Evolutionary conservation across 257 asterid genomes (phyloP), one percentile per base, ranked within the genome.

Genomic region (Nicotiana otophora): DNA sequence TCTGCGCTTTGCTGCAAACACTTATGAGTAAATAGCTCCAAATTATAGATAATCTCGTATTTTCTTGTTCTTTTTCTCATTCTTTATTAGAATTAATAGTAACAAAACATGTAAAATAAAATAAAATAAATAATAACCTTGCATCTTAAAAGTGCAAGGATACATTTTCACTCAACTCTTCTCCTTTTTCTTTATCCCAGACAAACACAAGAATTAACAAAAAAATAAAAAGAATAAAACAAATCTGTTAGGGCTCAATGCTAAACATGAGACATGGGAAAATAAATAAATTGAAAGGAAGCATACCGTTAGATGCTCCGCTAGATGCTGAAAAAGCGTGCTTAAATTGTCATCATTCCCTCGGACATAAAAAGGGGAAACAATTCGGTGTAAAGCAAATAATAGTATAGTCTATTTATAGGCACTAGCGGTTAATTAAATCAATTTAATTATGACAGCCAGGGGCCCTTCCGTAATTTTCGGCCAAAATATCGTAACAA

Each of bases 311-410:
- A 15, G 12, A 58, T 62, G 54, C 57, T 74, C 20, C 3, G 42
- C 19, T 80, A 15, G 12, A 58, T 62, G 54, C 57, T 74, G 39
- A 81, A 82, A 87, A 89, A 86, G 94, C 93, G 92, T 89, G 93
- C 87, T 87, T 84, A 61, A 65, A 86, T 86, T 86, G 90, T 2
- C 39, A 90, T 91, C 83, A 91, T 91, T 87, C 58, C 33, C 1
- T 75, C 61, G 67, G 88, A 77, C 89, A 82, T 82, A 55, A 84
- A 87, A 90, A 90, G 89, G 16, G 72, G 78, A 84, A 87, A 84
- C 86, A 84, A 81, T 90, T 91, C 89, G 92, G 95, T 90, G 91
- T 84, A 90, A 91, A 90, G 90, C 86, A 82, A 78, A 30, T 3
- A 55, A 23, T 80, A 39, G 48, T 20, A 72, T 23, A 48, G 4